phyloP scores from a whole-genome alignment of 495 filamentous ascomycete genomes.

The Bathelium albidoporum region DNA sequence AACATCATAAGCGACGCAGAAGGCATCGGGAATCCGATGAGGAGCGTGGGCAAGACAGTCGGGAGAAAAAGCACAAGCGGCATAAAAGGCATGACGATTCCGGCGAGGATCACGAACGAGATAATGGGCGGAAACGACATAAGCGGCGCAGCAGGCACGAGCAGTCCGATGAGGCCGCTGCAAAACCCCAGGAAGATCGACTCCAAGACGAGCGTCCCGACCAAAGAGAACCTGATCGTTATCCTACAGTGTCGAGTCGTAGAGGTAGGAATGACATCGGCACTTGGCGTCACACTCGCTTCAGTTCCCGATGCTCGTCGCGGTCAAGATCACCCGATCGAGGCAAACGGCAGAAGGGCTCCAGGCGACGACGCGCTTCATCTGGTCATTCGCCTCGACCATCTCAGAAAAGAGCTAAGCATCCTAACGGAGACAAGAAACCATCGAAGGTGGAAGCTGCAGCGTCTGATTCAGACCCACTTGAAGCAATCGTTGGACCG shows the following conservation, averaged over 20 bases:
- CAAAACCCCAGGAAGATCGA: not conserved
- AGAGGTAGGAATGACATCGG: not conserved
- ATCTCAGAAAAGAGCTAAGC: not conserved
- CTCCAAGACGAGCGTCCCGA: not conserved
- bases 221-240: not conserved
- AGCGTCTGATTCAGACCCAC: slow-evolving; percentile 56
- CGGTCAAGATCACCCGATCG: slow-evolving; percentile 6
- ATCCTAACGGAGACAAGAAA: not conserved
- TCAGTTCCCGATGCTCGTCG: not conserved
- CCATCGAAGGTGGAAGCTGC: not conserved
- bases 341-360: not conserved
- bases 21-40: not conserved
- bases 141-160: not conserved
- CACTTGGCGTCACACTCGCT: not conserved
- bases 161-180: not conserved
- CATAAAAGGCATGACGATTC: not conserved
- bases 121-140: not conserved
- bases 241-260: not conserved
- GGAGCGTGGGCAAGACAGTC: not conserved
- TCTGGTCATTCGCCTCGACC: not conserved
- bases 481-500: slow-evolving; percentile 77
- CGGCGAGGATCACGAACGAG: not conserved
- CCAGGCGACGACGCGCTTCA: not conserved
- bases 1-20: not conserved
- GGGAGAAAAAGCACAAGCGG: not conserved